Percentiles rank a stretch among this genome's conserved stretches.
These are phyloP conservation scores for Xylaria bambusicola DNA, from an alignment of 495 filamentous ascomycete species.

Conservation along the genomic window DNA sequence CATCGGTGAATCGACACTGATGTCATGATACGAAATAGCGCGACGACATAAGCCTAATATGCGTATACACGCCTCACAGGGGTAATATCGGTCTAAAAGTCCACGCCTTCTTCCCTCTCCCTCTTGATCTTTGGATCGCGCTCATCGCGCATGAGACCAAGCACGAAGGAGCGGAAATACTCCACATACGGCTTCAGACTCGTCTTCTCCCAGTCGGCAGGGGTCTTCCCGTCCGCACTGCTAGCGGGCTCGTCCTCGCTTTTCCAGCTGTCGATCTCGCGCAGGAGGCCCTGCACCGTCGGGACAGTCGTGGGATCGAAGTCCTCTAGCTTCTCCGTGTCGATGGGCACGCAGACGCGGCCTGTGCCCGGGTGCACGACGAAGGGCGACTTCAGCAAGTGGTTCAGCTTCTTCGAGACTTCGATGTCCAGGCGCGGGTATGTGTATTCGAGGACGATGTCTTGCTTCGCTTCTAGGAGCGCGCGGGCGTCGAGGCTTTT, in stretches of 20 bases:
- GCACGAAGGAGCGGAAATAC: constrained; percentile 80
- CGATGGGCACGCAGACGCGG: constrained; percentile 92
- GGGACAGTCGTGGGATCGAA: constrained; percentile 90
- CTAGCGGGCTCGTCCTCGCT: constrained; percentile 19
- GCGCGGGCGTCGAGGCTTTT: constrained; percentile 63
- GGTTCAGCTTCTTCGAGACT: constrained; percentile 95
- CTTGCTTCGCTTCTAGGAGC: constrained; percentile 86
- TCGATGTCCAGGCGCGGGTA: constrained; percentile 97
- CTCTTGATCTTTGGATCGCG: constrained; percentile 71
- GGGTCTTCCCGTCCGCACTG: constrained; percentile 34
- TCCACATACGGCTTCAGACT: constrained; percentile 91
- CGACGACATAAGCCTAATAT: too few species aligned
- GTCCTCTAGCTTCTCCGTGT: constrained; percentile 63
- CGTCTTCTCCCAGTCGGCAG: constrained; percentile 95
- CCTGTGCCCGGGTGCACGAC: constrained; percentile 95
- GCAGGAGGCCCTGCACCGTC: constrained; percentile 75
- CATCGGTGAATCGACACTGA: too few species aligned
- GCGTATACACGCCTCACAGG: too few species aligned
- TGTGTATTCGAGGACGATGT: constrained; percentile 93
- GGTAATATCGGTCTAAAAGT: too few species aligned
- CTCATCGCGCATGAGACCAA: constrained; percentile 78
- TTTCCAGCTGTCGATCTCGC: constrained; percentile 77
- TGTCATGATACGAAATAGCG: too few species aligned
- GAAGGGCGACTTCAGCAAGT: constrained; percentile 94
- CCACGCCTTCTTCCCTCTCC: constrained; percentile 60